Conservation (phyloP, 179 eudicot genomes). For the Beta lomatogona region DNA sequence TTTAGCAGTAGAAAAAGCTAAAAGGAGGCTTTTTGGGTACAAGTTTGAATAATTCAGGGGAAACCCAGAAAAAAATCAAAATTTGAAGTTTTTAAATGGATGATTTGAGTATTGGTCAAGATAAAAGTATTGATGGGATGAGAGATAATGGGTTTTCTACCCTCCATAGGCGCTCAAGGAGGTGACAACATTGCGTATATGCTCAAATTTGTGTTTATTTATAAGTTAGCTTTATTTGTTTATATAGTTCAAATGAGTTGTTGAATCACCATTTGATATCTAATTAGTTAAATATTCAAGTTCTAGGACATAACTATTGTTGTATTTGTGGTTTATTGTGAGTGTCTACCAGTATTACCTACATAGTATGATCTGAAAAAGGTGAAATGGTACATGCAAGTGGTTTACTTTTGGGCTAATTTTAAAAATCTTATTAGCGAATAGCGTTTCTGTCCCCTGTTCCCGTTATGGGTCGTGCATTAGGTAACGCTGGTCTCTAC, state of each 20-base stretch:
- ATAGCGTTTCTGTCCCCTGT: no score
- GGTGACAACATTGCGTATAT: slow-evolving; percentile 41
- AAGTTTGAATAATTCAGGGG: slow-evolving; percentile 17
- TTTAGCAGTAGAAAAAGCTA: not conserved
- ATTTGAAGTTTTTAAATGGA: slow-evolving; percentile 37
- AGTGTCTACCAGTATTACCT: no score
- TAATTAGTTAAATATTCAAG: not conserved
- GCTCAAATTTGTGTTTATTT: not conserved
- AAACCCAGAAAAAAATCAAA: slow-evolving; percentile 26
- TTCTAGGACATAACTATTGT: not conserved
- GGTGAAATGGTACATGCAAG: no score
- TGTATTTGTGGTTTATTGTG: not conserved
- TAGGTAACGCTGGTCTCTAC: no score
- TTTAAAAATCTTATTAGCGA: no score
- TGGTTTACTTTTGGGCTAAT: no score
- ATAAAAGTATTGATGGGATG: slow-evolving; percentile 35
- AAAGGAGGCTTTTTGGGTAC: slow-evolving; percentile 20
- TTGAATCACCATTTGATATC: slow-evolving; percentile 1
- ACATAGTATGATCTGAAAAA: no score
- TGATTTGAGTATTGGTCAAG: slow-evolving; percentile 40
- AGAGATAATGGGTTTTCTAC: slow-evolving; percentile 37
- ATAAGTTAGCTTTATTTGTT: slow-evolving; percentile 13
- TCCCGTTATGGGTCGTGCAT: no score
- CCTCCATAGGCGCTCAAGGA: slow-evolving; percentile 66
- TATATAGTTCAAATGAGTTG: slow-evolving; percentile 19